Evolutionary conservation across 2,329 filamentous ascomycete species (phyloP).

Genomic region (Cadophora malorum): DNA sequence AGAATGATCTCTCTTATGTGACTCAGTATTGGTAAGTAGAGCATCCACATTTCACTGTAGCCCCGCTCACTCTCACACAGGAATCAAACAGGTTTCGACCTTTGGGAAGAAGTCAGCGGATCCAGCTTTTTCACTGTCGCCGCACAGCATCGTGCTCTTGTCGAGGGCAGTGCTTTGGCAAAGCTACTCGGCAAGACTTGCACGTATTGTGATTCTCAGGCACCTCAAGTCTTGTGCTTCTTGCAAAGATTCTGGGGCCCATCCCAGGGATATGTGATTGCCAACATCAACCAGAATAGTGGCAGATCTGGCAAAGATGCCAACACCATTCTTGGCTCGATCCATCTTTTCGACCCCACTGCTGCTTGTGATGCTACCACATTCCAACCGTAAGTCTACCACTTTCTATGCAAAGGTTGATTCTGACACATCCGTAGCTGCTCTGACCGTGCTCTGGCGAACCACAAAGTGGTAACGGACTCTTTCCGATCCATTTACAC

Average conservation of each 20-base stretch:
- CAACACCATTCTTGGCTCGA: conserved; percentile 71
- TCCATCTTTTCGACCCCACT: conserved; percentile 72
- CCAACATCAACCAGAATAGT: conserved; percentile 71
- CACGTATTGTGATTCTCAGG: conserved; percentile 65
- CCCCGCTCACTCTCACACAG: conserved; percentile 28
- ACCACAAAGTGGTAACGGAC: conserved; percentile 77
- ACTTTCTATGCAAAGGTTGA: neutral
- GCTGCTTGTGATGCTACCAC: conserved; percentile 72
- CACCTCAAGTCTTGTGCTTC: conserved; percentile 76
- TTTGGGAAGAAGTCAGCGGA: conserved; percentile 83
- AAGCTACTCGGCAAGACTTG: conserved; percentile 66
- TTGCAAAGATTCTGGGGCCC: conserved; percentile 74
- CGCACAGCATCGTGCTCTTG: conserved; percentile 70
- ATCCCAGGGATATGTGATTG: conserved; percentile 64
- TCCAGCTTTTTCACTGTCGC: conserved; percentile 81
- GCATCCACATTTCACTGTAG: neutral
- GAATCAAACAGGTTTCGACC: conserved; percentile 68
- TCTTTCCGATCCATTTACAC: conserved; percentile 75
- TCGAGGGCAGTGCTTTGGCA: conserved; percentile 72
- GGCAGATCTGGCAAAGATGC: conserved; percentile 73
- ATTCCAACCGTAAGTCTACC: conserved; percentile 70
- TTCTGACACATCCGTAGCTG: conserved; percentile 36
- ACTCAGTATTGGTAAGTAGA: conserved; percentile 68
- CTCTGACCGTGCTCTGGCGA: conserved; percentile 65
- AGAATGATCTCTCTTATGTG: conserved; percentile 78